Base-by-base conservation (phyloP, 352 stramenopile genomes). In the Phytophthora hibernalis region DNA sequence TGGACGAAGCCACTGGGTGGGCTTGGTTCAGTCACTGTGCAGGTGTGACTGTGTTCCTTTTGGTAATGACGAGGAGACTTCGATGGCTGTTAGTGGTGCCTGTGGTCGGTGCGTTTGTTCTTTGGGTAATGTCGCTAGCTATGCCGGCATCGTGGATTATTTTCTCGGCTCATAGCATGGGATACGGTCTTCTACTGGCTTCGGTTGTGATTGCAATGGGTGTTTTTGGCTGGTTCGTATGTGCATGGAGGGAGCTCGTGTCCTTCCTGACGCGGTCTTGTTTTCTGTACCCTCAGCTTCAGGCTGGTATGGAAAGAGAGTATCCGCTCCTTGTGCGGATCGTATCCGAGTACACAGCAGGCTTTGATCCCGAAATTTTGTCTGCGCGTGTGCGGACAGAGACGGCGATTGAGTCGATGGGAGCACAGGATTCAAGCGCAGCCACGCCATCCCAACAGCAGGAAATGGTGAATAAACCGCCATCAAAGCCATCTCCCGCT, bases 11-110 rank as follows among this genome's bases (percentile, higher is more conserved):
- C 16, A 95, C 87, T 9, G 87, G 87, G 15, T 95, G 87, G 87
- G 87, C 84, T 16, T 95, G 87, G 87, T 95, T 95, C 61, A 95
- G 87, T 45, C 87, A 95, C 47, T 91, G 82, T 52, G 87, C 87
- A 2, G 87, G 87, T 26, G 70, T 93, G 42, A 92, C 87, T 1
- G 79, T 92, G 18, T 95, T 95, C 61, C 61, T 95, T 40, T 54
- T 95, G 12, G 73, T 93, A 5, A 88, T 88, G 74, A 95, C 87
- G 7, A 76, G 85, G 11, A 75, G 86, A 15, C 70, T 95, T 24
- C 71, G 79, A 48, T 92, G 79, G 84, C 53, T 95, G n/a, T 75
- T 92, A 20, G 81, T 95, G 2, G 82, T 95, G 20, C 87, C 87
- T 0, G 57, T 89, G 1, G 55, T 87, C 30, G 83, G 87, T 10